These are phyloP conservation scores for Suhomyces wounanorum DNA, from an alignment of 1,139 yeast genomes.

Conservation along the genomic window DNA sequence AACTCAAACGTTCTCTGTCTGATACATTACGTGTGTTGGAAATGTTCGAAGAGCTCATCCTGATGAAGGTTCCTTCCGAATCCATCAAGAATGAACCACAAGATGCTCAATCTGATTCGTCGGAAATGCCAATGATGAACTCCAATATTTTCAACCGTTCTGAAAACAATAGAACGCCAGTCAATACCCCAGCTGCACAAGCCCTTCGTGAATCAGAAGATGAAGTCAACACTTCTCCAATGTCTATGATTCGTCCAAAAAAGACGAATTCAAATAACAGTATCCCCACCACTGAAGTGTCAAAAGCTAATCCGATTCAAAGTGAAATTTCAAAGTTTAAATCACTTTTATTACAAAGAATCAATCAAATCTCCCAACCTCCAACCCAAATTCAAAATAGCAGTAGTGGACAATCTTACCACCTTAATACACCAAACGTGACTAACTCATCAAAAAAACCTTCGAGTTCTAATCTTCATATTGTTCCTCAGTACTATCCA, in stretches of 20 bases:
- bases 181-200: constrained; percentile 11
- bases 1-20: constrained; percentile 46
- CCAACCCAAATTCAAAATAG: not conserved
- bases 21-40: constrained; percentile 55
- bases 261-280: constrained; percentile 4
- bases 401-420: constrained; percentile 15
- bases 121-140: constrained; percentile 15
- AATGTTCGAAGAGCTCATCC: constrained; percentile 36
- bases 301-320: constrained; percentile 6
- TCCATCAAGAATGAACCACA: constrained; percentile 2
- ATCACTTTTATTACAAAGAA: constrained; percentile 14
- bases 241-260: constrained; percentile 14
- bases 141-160: constrained; percentile 15
- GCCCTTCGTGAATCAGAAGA: constrained; percentile 12
- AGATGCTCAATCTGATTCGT: not conserved
- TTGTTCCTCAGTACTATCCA: constrained; percentile 40
- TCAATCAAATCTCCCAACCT: constrained; percentile 8
- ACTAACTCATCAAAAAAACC: constrained; percentile 18
- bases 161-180: constrained; percentile 18
- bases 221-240: constrained; percentile 19
- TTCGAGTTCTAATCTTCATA: constrained; percentile 22
- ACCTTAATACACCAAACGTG: constrained; percentile 14
- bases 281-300: not conserved
- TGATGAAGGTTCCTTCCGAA: not conserved
- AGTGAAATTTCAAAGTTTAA: constrained; percentile 16